Evolutionary conservation across 331 rosid genomes (phyloP).

Genomic region (Spiraea crenata): DNA sequence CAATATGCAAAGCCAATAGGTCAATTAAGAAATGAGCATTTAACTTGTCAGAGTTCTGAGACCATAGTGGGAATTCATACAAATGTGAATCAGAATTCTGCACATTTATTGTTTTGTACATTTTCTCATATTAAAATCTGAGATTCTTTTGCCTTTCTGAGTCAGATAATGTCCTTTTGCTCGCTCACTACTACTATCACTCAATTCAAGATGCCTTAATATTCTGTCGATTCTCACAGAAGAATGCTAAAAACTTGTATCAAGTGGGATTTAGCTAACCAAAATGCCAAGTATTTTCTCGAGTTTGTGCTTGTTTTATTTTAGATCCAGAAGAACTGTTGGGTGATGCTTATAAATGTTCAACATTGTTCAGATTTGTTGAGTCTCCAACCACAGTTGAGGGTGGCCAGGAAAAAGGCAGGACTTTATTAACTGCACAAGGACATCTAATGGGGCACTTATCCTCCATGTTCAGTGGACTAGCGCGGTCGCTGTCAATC

Average conservation of each 20-base stretch:
- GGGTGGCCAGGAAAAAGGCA: neutral
- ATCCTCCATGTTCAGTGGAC: slow-evolving; percentile 77
- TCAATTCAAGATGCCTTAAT: slow-evolving; percentile 38
- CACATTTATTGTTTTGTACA: slow-evolving; percentile 29
- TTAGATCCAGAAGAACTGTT: slow-evolving; percentile 1
- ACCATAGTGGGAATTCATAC: slow-evolving; percentile 37
- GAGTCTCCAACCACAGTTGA: neutral
- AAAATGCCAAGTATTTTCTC: slow-evolving; percentile 25
- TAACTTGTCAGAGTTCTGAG: slow-evolving; percentile 14
- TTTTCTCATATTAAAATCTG: slow-evolving; percentile 29
- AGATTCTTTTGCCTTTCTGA: slow-evolving; percentile 57
- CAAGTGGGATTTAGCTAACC: neutral
- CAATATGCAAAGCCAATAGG: neutral
- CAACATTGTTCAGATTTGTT: slow-evolving; percentile 41
- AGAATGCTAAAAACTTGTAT: slow-evolving; percentile 17
- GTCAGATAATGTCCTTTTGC: slow-evolving; percentile 57
- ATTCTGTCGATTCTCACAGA: slow-evolving; percentile 25
- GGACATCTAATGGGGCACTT: slow-evolving; percentile 66
- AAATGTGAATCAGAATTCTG: neutral
- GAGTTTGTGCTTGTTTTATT: slow-evolving; percentile 33
- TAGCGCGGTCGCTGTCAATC: slow-evolving; percentile 54
- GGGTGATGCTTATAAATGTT: slow-evolving; percentile 17
- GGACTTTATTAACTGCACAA: slow-evolving; percentile 9
- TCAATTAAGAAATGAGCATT: slow-evolving; percentile 12
- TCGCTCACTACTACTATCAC: slow-evolving; percentile 38